These are phyloP conservation scores for Cornus controversa DNA, from an alignment of 148 eudicot species.

Conservation along the genomic window DNA sequence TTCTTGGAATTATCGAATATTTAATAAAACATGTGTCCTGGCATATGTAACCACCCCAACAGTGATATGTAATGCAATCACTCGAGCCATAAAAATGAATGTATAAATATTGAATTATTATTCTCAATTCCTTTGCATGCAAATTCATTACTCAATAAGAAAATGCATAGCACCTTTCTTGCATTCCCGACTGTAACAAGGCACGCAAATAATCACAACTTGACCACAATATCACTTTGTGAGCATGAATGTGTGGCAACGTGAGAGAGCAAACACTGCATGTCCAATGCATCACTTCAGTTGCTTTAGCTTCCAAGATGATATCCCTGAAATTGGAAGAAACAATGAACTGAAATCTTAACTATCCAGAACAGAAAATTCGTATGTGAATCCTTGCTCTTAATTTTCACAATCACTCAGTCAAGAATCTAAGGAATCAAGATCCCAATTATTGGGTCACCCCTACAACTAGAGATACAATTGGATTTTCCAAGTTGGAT, in stretches of 20 bases:
- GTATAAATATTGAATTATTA: no score
- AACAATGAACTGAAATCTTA: slow-evolving; percentile 11
- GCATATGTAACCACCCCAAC: no score
- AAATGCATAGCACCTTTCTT: slow-evolving; percentile 59
- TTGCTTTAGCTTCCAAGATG: slow-evolving; percentile 60
- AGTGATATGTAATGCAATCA: no score
- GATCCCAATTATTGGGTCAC: neutral
- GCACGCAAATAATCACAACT: slow-evolving; percentile 66
- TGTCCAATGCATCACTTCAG: slow-evolving; percentile 36
- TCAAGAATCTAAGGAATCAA: neutral
- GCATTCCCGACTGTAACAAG: slow-evolving; percentile 84
- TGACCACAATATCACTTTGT: slow-evolving; percentile 61
- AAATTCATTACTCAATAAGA: neutral
- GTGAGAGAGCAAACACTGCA: slow-evolving; percentile 48
- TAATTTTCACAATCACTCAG: neutral
- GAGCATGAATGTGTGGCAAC: slow-evolving; percentile 73
- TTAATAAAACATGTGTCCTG: no score
- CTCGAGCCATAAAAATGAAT: neutral
- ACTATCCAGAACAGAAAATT: neutral
- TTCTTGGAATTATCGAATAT: no score
- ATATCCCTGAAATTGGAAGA: slow-evolving; percentile 58
- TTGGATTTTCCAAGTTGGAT: neutral
- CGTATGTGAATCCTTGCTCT: neutral
- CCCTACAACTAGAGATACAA: neutral
- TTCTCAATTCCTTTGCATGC: neutral